Base-by-base conservation (phyloP, 2,329 filamentous ascomycete species). In the Ampelomyces quisqualis region DNA sequence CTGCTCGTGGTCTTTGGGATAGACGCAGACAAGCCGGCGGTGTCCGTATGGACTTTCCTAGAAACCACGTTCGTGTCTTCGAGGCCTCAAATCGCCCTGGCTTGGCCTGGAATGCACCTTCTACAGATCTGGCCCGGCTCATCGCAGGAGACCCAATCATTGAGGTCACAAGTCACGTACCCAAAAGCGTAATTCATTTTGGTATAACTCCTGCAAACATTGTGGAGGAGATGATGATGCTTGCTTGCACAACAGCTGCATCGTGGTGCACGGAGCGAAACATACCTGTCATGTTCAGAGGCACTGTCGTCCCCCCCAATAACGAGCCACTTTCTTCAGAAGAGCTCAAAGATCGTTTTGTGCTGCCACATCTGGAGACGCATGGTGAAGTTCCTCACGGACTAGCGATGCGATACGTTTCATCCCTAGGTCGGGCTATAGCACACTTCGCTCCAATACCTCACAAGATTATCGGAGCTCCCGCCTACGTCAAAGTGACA, bases 401-500 rank as follows among this genome's bases (percentile, higher is more conserved):
- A 27, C 42, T 75, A 7, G 60, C 70, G n/a, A 47, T 64, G 20
- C 55, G 70, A n/a, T 77, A 75, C 38, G 58, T 73, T 7, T 57
- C 65, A 4, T 55, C 68, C 2, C 43, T 68, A 7, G 76, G 71
- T 48, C 66, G 50, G 41, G 69, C 70, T 1, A 64, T 74, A 10
- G 65, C 75, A 11, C 69, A 73, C 22, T 73, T 72, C 2, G 65
- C 56, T 3, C 77, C 79, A 1, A 45, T 76, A 14, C 68, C 64
- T 10, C 79, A 84, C 53, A 60, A 65, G 4, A 61, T 73, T 6
- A 65, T 83, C 2, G 79, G 78, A 23, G 63, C 79, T 19, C 64
- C 73, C 19, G 59, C 71, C 18, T 84, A 84, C 53, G 63, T 74
- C 43, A 82, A 79, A 63, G 73, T 75, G 35, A 84, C 81, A 0